phyloP scores from a whole-genome alignment of 257 asterid genomes.

The Linderniella brevidens region DNA sequence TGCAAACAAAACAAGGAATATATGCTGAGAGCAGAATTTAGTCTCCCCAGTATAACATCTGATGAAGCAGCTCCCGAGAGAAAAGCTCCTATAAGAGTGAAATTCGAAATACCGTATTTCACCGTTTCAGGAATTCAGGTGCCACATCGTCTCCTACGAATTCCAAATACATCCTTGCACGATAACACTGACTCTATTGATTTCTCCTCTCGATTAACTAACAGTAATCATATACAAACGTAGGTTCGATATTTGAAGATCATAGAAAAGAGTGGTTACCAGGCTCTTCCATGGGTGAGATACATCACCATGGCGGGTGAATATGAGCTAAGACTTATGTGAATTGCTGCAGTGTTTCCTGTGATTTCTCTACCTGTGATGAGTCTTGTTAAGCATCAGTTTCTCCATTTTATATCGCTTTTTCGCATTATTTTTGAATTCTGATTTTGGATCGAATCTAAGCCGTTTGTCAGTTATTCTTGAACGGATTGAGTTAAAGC shows the following conservation, averaged over 20 bases:
- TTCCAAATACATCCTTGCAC: background rate
- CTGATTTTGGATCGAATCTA: no score
- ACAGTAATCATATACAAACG: background rate
- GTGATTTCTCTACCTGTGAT: no score
- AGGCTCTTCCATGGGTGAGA: slow-evolving; percentile 11
- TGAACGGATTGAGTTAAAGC: no score
- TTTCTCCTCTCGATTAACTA: background rate
- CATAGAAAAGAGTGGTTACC: slow-evolving; percentile 9
- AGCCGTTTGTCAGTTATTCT: no score
- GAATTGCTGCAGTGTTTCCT: background rate
- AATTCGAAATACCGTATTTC: slow-evolving; percentile 96
- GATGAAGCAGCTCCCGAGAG: slow-evolving; percentile 84
- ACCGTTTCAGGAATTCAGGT: slow-evolving; percentile 99
- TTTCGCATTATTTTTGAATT: no score
- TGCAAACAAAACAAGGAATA: slow-evolving; percentile 45
- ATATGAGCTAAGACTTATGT: slow-evolving; percentile 7
- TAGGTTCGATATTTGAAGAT: slow-evolving; percentile 10
- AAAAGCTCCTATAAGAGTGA: slow-evolving; percentile 95
- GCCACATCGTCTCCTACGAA: background rate
- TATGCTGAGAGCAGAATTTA: slow-evolving; percentile 94
- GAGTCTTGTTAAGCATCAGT: no score
- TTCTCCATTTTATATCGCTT: no score
- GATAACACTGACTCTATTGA: background rate
- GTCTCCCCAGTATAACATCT: slow-evolving; percentile 84
- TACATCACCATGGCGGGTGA: slow-evolving; percentile 10